Base-by-base conservation (phyloP, 2,329 filamentous ascomycete species). In the Tolypocladium endophyticum region DNA sequence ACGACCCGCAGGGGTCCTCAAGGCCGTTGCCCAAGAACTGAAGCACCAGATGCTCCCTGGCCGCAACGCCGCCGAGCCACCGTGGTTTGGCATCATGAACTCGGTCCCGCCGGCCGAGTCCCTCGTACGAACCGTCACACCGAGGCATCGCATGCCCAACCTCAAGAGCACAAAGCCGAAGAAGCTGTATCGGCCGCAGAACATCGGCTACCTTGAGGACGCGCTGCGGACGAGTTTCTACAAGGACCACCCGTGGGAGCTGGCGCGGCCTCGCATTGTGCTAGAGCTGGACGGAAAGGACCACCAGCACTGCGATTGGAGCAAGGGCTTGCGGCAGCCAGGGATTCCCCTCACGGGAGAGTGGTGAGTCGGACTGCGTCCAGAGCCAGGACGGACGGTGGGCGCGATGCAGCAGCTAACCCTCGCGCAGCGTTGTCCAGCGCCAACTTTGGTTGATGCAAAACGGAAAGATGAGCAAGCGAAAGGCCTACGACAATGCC, bases 241-340 rank as follows among this genome's bases (percentile, higher is more conserved):
- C 78, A 85, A 82, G 69, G 93, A 99, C 73, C 94, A 99, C 72
- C 94, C 94, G 6, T 99, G 94, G 94, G 94, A 99, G 76, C 78
- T 99, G 70, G 94, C 94, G 23, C 83, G 93, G 63, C 94, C 94
- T 59, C 83, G 90, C 66, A 81, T 96, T 61, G 79, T 99, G 55
- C 77, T 97, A 12, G 94, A 99, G 76, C 79, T 86, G 66, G 88
- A 93, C 68, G 94, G 94, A 58, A 89, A 88, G 70, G 93, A 99
- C 70, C 79, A 84, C 57, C 84, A 87, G 71, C 79, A 76, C 59
- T 86, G 85, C 68, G 85, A 97, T 73, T 97, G 93, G 93, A 89
- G 87, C 66, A 86, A 74, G 67, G 84, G 81, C 30, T 73, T 96
- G 66, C 78, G 81, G 67, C 94, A 97, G 76, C 82, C 80, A 7